Evolutionary conservation across 2,329 filamentous ascomycete species (phyloP).

Genomic region (Aspergillus fijiensis): DNA sequence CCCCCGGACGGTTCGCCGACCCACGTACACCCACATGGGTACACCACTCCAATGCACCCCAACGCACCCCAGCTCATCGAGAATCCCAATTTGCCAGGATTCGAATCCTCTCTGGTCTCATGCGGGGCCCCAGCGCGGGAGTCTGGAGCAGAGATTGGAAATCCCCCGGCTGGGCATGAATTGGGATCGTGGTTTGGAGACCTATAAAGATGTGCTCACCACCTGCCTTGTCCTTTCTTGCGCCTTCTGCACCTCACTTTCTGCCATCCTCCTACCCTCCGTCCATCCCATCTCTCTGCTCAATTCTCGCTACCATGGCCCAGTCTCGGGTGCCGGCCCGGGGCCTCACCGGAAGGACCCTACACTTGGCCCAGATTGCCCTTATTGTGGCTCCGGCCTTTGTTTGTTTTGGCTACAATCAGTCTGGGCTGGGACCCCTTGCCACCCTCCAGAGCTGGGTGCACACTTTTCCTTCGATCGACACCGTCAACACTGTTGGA

Average conservation of each 20-base stretch:
- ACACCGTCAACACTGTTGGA: constrained; percentile 42
- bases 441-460: constrained; percentile 36
- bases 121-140: not conserved
- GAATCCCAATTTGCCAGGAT: not conserved
- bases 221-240: not conserved
- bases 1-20: too few species aligned
- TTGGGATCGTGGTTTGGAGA: not conserved
- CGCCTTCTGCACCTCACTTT: not conserved
- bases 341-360: constrained; percentile 9
- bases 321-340: not conserved
- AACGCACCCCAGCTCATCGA: not conserved
- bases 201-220: not conserved
- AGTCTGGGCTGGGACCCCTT: constrained; percentile 25
- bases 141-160: not conserved
- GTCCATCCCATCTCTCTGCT: not conserved
- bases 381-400: constrained; percentile 27
- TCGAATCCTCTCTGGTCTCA: not conserved
- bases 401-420: constrained; percentile 29
- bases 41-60: not conserved
- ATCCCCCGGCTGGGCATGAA: not conserved
- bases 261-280: not conserved
- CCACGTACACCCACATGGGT: not conserved
- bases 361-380: constrained; percentile 22
- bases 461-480: constrained; percentile 54
- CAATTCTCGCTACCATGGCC: not conserved